Evolutionary conservation across 352 stramenopile species (phyloP).

Genomic region (Phytophthora multivora): DNA sequence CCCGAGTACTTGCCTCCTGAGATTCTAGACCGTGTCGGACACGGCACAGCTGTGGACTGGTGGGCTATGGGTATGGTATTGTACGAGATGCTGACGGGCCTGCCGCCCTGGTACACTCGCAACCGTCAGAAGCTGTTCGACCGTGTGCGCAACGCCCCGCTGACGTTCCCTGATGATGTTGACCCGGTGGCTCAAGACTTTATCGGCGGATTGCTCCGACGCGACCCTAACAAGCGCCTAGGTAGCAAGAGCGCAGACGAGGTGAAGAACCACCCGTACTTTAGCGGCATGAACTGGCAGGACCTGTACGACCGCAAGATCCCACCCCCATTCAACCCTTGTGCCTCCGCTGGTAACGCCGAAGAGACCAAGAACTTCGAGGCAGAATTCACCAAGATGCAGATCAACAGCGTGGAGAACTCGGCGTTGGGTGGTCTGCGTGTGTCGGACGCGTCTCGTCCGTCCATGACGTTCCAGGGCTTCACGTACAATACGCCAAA

Average conservation of each 20-base stretch:
- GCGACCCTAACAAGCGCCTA: conserved; percentile 80
- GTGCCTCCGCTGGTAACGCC: conserved; percentile 53
- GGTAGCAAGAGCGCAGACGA: conserved; percentile 79
- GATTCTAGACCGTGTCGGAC: conserved; percentile 88
- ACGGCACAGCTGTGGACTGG: conserved; percentile 93
- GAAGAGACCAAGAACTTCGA: conserved; percentile 92
- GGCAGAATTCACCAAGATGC: conserved; percentile 90
- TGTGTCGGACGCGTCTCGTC: conserved; percentile 76
- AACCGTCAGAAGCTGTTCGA: conserved; percentile 93
- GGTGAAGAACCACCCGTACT: conserved; percentile 88
- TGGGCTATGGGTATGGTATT: conserved; percentile 93
- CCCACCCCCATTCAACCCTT: conserved; percentile 87
- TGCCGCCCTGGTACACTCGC: conserved; percentile 93
- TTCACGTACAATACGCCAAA: conserved; percentile 92
- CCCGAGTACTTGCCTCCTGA: conserved; percentile 94
- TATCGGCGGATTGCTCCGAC: conserved; percentile 82
- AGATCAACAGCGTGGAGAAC: conserved; percentile 87
- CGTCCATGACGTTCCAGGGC: conserved; percentile 89
- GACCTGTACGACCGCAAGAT: conserved; percentile 86
- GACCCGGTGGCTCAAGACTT: conserved; percentile 72
- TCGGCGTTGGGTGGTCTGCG: conserved; percentile 63
- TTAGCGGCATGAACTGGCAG: conserved; percentile 81
- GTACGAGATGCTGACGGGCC: conserved; percentile 94
- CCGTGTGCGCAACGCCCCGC: conserved; percentile 83
- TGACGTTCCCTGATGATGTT: conserved; percentile 90